Evolutionary conservation across 768 basidiomycete species (phyloP).

Genomic region (Candolleomyces eurysporus): DNA sequence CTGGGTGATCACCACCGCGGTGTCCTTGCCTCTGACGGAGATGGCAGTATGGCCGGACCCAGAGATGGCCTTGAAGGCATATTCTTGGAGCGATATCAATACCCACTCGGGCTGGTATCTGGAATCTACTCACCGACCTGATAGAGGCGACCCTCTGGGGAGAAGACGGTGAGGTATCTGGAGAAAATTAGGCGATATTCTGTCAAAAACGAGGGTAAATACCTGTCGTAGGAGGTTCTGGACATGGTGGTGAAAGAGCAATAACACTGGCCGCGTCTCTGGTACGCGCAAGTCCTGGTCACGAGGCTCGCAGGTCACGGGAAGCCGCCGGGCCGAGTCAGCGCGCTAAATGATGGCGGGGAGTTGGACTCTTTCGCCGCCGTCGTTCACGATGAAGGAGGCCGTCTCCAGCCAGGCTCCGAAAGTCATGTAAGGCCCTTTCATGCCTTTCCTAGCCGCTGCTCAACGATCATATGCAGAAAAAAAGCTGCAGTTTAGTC

Average conservation of each 20-base stretch:
- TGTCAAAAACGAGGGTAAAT: not conserved
- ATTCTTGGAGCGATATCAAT: constrained; percentile 55
- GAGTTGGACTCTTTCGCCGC: constrained; percentile 8
- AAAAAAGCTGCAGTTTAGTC: constrained; percentile 94
- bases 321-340: not conserved
- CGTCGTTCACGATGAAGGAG: constrained; percentile 65
- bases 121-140: constrained; percentile 81
- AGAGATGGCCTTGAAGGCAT: constrained; percentile 99
- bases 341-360: constrained; percentile 2
- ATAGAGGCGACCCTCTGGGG: constrained; percentile 94
- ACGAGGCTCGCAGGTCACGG: constrained; percentile 37
- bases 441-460: not conserved
- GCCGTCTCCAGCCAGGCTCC: constrained; percentile 75
- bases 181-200: not conserved
- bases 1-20: constrained; percentile 94
- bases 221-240: constrained; percentile 93
- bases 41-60: constrained; percentile 95
- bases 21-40: constrained; percentile 91
- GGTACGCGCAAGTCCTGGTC: constrained; percentile 55
- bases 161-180: constrained; percentile 96
- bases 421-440: constrained; percentile 70
- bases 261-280: constrained; percentile 16
- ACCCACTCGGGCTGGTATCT: not conserved
- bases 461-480: constrained; percentile 37
- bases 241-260: constrained; percentile 62